Evolutionary conservation across 768 basidiomycete species (phyloP), one percentile per base, ranked within the genome.

Genomic region (Flagelloscypha sp.): DNA sequence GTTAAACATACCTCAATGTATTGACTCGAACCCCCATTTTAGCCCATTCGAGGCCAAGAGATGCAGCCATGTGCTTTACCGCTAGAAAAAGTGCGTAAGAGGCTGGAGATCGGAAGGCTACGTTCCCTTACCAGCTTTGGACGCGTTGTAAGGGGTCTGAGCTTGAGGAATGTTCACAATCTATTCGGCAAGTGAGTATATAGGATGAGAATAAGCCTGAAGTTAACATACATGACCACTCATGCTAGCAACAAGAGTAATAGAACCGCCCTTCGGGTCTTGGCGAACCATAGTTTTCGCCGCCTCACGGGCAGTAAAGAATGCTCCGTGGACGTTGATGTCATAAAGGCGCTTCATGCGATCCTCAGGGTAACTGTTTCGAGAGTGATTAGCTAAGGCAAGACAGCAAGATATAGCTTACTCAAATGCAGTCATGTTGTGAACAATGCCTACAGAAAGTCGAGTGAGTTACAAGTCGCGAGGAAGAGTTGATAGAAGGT

Each of bases 111-210:
- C 12, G 20, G 7, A 18, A 35, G 30, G 11, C 7, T 21, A 15
- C 7, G 6, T 6, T 1, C 24, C 48, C 68, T 48, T 48, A 79
- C 82, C 87, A 23, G 88, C 88, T 65, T 93, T 97, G 13, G 90
- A 93, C 7, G 87, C 85, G 58, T 97, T 98, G 58, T 98, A 98
- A 0, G 93, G 90, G 4, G 87, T 85, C 69, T 98, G 94, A 27
- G 74, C 80, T 69, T 89, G 92, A 27, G 93, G 92, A 36, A 86
- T 72, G 56, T 93, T 93, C 54, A 93, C 70, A 43, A 93, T 77
- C 84, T 90, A 49, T 13, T 22, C 10, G 27, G 41, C 6, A 33
- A 20, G 22, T 41, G 12, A 35, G 35, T 30, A 44, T 27, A n/a
- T 13, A 18, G 33, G 21, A 37, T 33, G 42, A 33, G n/a, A n/a